Evolutionary conservation across 192 early-diverging fungal genomes (phyloP).

Genomic region (Backusella tarrabulga): DNA sequence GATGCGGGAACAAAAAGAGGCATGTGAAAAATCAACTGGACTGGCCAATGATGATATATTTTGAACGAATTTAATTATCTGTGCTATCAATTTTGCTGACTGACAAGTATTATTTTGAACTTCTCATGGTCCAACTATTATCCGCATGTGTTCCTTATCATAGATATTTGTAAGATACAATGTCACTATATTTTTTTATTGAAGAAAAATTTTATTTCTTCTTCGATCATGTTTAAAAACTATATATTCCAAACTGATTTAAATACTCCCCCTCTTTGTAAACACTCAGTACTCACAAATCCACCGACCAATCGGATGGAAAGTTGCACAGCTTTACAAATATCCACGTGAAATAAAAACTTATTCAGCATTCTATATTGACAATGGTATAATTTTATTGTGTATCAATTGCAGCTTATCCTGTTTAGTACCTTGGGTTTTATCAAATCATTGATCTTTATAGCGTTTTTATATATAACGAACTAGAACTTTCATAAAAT

Average conservation of each 20-base stretch:
- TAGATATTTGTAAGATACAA: neutral
- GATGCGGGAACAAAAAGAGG: neutral
- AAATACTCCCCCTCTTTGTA: neutral
- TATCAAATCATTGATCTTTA: neutral
- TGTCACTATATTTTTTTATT: neutral
- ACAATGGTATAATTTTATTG: neutral
- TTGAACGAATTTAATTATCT: neutral
- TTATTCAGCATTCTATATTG: neutral
- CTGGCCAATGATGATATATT: neutral
- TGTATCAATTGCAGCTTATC: neutral
- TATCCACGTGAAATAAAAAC: conserved; percentile 5
- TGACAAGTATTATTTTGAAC: neutral
- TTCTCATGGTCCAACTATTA: neutral
- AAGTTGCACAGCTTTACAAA: neutral
- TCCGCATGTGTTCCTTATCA: neutral
- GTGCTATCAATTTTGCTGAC: conserved; percentile 2
- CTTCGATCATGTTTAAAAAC: neutral
- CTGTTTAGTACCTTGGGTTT: neutral
- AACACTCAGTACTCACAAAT: neutral
- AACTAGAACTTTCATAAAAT: neutral
- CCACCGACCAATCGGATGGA: neutral
- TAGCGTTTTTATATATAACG: neutral
- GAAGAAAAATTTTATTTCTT: neutral
- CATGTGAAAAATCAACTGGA: neutral
- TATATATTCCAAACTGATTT: neutral